A percentile compares a stretch with the other conserved stretches of the same genome.
phyloP scores from a whole-genome alignment of 768 basidiomycete genomes.

The Agaricus sinodeliciosus region DNA sequence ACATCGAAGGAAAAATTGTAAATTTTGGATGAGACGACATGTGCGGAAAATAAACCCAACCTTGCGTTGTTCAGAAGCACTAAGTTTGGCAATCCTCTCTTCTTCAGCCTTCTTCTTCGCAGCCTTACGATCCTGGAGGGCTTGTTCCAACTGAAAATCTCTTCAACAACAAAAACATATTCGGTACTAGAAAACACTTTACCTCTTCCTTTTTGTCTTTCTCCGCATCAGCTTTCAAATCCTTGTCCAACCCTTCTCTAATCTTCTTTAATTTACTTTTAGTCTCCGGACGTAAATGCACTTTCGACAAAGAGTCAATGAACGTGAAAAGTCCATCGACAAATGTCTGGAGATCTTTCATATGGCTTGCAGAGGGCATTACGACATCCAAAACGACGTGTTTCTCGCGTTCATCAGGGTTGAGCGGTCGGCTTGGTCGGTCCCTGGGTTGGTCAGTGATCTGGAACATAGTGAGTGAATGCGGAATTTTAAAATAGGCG shows the following conservation, averaged over 20 bases:
- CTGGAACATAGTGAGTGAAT: constrained; percentile 21
- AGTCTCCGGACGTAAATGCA: constrained; percentile 75
- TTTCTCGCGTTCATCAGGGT: constrained; percentile 51
- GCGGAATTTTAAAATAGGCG: neutral
- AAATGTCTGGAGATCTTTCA: constrained; percentile 47
- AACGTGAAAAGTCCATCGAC: constrained; percentile 68
- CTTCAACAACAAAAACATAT: neutral
- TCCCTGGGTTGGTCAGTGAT: constrained; percentile 82
- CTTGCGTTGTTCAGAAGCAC: constrained; percentile 80
- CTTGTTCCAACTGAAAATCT: constrained; percentile 28
- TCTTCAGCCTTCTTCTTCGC: constrained; percentile 71
- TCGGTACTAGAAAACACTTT: constrained; percentile 10
- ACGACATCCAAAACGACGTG: constrained; percentile 67
- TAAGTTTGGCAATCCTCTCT: constrained; percentile 65
- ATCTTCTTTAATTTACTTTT: constrained; percentile 66
- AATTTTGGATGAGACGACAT: neutral
- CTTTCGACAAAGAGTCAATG: constrained; percentile 57
- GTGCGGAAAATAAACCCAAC: constrained; percentile 24
- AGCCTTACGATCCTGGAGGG: constrained; percentile 60
- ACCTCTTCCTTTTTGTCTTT: constrained; percentile 71
- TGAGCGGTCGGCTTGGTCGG: constrained; percentile 50
- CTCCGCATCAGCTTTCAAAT: constrained; percentile 59
- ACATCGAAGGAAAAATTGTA: neutral
- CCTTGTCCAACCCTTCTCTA: constrained; percentile 65
- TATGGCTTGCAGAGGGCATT: constrained; percentile 43